Evolutionary conservation across 208 protist genomes (phyloP).

Genomic region (Acanthamoeba lenticulata): DNA sequence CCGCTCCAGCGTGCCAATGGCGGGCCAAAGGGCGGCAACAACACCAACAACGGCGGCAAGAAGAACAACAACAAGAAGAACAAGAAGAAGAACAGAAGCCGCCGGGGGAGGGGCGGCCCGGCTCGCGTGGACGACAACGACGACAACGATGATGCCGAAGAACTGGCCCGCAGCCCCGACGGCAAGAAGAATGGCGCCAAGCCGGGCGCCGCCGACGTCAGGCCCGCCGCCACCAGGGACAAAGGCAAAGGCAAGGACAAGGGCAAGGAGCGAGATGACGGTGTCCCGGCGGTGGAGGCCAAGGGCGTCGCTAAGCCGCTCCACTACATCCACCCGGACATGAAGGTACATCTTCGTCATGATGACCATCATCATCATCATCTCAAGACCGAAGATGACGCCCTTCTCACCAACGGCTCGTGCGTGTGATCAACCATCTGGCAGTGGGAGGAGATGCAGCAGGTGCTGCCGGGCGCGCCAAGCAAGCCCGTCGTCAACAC

Average conservation of each 20-base stretch:
- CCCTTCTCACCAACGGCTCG: not conserved
- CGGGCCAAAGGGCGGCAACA: not conserved
- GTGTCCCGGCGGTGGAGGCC: not conserved
- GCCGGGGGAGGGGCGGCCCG: no score
- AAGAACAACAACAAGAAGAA: not conserved
- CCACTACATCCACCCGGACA: conserved; percentile 66
- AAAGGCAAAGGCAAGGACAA: conserved; percentile 15
- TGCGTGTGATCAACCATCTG: not conserved
- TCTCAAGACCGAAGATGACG: not conserved
- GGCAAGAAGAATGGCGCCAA: not conserved
- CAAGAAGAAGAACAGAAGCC: not conserved
- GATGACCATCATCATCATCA: not conserved
- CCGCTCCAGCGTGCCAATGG: not conserved
- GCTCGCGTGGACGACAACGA: no score
- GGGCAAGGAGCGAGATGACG: not conserved
- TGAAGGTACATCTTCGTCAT: conserved; percentile 63
- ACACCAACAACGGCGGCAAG: not conserved
- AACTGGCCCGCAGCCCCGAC: not conserved
- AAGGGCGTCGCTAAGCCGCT: not conserved
- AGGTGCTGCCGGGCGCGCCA: conserved; percentile 67
- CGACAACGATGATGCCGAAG: no score
- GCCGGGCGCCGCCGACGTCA: not conserved
- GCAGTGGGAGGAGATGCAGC: conserved; percentile 76
- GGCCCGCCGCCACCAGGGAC: no score
- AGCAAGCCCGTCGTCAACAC: conserved; percentile 83